These are phyloP conservation scores for Phaeosphaeriaceae sp. DNA, from an alignment of 2,329 filamentous ascomycete genomes.

Conservation along the genomic window DNA sequence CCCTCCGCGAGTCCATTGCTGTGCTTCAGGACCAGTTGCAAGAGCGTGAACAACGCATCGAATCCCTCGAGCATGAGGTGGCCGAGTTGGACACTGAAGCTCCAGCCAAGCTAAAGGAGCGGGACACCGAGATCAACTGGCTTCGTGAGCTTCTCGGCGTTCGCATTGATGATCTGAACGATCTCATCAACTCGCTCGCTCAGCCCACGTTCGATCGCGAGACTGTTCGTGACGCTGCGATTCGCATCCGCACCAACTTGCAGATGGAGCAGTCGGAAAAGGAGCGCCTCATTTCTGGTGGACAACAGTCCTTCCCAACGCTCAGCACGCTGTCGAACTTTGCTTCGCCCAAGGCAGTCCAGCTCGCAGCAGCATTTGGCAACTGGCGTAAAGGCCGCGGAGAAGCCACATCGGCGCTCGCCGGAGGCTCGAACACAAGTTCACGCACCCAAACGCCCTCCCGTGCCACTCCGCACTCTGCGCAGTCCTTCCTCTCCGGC, in stretches of 20 bases:
- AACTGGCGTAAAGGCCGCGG: constrained; percentile 80
- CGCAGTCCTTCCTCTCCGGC: constrained; percentile 74
- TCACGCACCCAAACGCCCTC: constrained; percentile 44
- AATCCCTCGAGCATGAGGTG: constrained; percentile 79
- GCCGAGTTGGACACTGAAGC: constrained; percentile 76
- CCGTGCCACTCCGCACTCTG: constrained; percentile 52
- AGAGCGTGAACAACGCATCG: constrained; percentile 88
- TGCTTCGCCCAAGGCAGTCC: constrained; percentile 81
- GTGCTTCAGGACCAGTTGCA: constrained; percentile 97
- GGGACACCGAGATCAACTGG: constrained; percentile 94
- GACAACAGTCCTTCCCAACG: constrained; percentile 68
- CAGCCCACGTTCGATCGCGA: constrained; percentile 78
- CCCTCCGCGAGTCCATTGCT: constrained; percentile 92
- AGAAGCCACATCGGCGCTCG: constrained; percentile 56
- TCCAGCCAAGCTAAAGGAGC: constrained; percentile 82
- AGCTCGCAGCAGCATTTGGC: constrained; percentile 96
- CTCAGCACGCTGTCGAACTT: constrained; percentile 79
- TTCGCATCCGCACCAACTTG: constrained; percentile 89
- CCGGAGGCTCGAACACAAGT: constrained; percentile 36
- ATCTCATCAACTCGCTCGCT: constrained; percentile 83
- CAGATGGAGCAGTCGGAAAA: constrained; percentile 98
- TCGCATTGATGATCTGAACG: constrained; percentile 87
- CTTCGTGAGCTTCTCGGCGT: constrained; percentile 91
- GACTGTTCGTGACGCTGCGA: constrained; percentile 85
- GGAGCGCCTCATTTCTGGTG: constrained; percentile 78